Evolutionary conservation across 495 filamentous ascomycete species (phyloP).

Genomic region (Xylaria scruposa): DNA sequence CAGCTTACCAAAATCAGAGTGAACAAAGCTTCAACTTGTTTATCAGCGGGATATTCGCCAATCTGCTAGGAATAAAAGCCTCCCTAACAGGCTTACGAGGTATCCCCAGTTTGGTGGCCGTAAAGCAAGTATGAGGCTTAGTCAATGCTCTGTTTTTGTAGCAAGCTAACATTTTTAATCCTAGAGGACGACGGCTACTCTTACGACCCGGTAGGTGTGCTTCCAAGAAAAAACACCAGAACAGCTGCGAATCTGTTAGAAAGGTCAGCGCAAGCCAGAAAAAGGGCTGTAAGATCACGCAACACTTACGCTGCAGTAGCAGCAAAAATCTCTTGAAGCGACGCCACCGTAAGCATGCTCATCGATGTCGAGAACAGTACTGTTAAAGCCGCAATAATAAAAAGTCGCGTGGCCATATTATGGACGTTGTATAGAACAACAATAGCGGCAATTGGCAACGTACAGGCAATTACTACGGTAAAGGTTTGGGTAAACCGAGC

Average conservation of each 20-base stretch:
- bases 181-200: too few relatives aligned
- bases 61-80: too few relatives aligned
- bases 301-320: slow-evolving; percentile 16
- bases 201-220: background rate
- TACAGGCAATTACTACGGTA: slow-evolving; percentile 13
- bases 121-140: too few relatives aligned
- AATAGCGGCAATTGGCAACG: slow-evolving; percentile 14
- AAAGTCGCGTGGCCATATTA: slow-evolving; percentile 7
- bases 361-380: slow-evolving; percentile 17
- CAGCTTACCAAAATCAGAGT: too few relatives aligned
- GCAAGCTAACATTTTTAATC: too few relatives aligned
- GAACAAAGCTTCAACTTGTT: too few relatives aligned
- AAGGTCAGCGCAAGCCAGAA: background rate
- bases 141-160: too few relatives aligned
- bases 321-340: slow-evolving; percentile 16
- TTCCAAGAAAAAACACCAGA: slow-evolving; percentile 11
- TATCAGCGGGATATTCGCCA: too few relatives aligned
- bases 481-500: slow-evolving; percentile 9
- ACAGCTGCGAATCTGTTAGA: slow-evolving; percentile 7
- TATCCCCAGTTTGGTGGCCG: too few relatives aligned
- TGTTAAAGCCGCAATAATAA: slow-evolving; percentile 4
- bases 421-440: slow-evolving; percentile 1
- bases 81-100: too few relatives aligned
- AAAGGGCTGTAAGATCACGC: background rate
- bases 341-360: slow-evolving; percentile 9